Conservation (phyloP, 2,329 filamentous ascomycete genomes). For the Hortaea werneckii region DNA sequence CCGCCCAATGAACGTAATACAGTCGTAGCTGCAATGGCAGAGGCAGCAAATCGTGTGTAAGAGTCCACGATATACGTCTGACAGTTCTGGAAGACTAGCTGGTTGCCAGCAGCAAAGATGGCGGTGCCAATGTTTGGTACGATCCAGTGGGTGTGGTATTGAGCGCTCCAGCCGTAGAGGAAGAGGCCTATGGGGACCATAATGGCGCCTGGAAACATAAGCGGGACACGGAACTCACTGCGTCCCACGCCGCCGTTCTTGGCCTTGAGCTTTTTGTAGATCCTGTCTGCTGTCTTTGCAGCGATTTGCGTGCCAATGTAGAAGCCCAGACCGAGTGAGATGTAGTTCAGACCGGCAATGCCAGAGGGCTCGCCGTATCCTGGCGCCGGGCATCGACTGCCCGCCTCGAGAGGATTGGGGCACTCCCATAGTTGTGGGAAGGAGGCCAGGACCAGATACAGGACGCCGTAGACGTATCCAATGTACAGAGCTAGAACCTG, state of each 20-base stretch:
- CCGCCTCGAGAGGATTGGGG: neutral
- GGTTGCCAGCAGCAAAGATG: slow-evolving; percentile 45
- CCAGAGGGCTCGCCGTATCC: slow-evolving; percentile 17
- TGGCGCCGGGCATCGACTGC: neutral
- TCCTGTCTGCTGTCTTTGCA: slow-evolving; percentile 26
- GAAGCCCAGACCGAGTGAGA: slow-evolving; percentile 52
- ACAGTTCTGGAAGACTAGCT: slow-evolving; percentile 48
- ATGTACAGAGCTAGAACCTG: slow-evolving; percentile 28
- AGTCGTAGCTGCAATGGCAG: slow-evolving; percentile 44
- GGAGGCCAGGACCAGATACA: slow-evolving; percentile 28
- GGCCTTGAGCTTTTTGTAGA: slow-evolving; percentile 28
- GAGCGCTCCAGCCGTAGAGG: slow-evolving; percentile 49
- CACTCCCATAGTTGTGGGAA: slow-evolving; percentile 24
- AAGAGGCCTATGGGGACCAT: slow-evolving; percentile 48
- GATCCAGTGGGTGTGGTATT: slow-evolving; percentile 47
- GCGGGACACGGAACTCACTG: slow-evolving; percentile 37
- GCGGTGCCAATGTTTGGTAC: slow-evolving; percentile 50
- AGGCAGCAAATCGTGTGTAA: slow-evolving; percentile 38
- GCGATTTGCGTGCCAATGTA: slow-evolving; percentile 39
- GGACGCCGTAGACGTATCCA: slow-evolving; percentile 30
- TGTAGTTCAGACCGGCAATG: slow-evolving; percentile 29
- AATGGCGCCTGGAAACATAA: slow-evolving; percentile 46
- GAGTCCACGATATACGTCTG: slow-evolving; percentile 54
- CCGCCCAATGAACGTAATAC: slow-evolving; percentile 47
- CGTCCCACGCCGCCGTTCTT: slow-evolving; percentile 28